These are phyloP conservation scores for Penicillium flavigenum DNA, from an alignment of 495 filamentous ascomycete species.

Conservation along the genomic window DNA sequence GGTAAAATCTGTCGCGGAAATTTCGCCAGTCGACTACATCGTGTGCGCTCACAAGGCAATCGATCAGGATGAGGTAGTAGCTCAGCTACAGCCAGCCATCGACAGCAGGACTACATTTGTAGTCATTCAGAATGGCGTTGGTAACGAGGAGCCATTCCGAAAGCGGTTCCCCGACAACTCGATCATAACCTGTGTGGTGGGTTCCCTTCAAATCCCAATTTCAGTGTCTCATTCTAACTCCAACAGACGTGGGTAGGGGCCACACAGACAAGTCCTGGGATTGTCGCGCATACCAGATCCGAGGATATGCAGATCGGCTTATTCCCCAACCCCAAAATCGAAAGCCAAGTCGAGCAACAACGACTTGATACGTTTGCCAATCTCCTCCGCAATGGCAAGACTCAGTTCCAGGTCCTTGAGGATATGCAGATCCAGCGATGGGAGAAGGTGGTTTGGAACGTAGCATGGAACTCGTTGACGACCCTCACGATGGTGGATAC, in stretches of 20 bases:
- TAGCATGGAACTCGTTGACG: conserved; percentile 54
- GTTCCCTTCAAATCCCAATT: conserved; percentile 1
- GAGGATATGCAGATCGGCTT: conserved; percentile 50
- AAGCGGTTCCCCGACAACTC: conserved; percentile 51
- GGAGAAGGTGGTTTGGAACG: conserved; percentile 58
- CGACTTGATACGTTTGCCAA: conserved; percentile 41
- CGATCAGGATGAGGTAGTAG: conserved; percentile 37
- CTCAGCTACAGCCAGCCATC: conserved; percentile 41
- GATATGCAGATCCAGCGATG: conserved; percentile 51
- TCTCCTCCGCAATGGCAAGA: conserved; percentile 39
- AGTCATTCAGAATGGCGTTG: conserved; percentile 69
- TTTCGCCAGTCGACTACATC: conserved; percentile 38
- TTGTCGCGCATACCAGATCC: conserved; percentile 45
- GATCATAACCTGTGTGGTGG: conserved; percentile 59
- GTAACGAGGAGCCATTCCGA: conserved; percentile 64
- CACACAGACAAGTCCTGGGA: conserved; percentile 44
- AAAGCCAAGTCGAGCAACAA: conserved; percentile 22
- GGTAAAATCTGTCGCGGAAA: conserved; percentile 42
- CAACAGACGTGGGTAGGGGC: conserved; percentile 53
- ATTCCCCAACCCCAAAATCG: conserved; percentile 38
- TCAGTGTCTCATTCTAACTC: not conserved
- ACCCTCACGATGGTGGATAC: conserved; percentile 52
- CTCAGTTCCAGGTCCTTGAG: conserved; percentile 38
- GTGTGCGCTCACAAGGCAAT: conserved; percentile 55
- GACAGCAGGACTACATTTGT: conserved; percentile 48